Evolutionary conservation across 768 basidiomycete species (phyloP).

Genomic region (Boletus tomentosulus): DNA sequence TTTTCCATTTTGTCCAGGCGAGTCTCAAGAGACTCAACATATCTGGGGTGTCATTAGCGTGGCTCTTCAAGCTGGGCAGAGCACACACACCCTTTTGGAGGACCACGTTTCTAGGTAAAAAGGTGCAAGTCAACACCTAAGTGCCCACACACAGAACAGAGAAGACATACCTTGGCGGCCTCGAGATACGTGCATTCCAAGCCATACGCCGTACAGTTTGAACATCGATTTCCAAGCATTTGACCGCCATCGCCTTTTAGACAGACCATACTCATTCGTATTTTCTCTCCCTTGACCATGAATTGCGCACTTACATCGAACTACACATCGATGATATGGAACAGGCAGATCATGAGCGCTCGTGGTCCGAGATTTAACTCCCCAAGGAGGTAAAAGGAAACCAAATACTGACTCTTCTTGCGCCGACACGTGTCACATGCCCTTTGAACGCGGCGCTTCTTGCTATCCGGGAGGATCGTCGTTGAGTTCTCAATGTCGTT

Average conservation of each 20-base stretch:
- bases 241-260: conserved; percentile 55
- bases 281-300: background rate
- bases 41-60: conserved; percentile 32
- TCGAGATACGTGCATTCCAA: conserved; percentile 53
- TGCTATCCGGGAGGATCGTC: conserved; percentile 35
- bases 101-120: conserved; percentile 37
- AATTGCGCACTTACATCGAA: conserved; percentile 20
- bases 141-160: background rate
- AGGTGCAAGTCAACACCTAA: background rate
- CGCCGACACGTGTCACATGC: conserved; percentile 81
- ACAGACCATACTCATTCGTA: background rate
- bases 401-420: conserved; percentile 63
- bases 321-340: background rate
- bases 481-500: conserved; percentile 40
- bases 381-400: background rate
- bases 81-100: conserved; percentile 31
- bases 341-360: background rate
- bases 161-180: conserved; percentile 45
- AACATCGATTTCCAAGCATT: conserved; percentile 50
- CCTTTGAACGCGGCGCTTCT: conserved; percentile 70
- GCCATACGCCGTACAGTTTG: conserved; percentile 49
- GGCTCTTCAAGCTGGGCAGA: background rate
- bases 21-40: conserved; percentile 58
- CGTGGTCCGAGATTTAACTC: background rate
- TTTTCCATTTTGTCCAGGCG: conserved; percentile 64